phyloP scores from a whole-genome alignment of 306 rosid genomes.

The Boehmeria nivea region DNA sequence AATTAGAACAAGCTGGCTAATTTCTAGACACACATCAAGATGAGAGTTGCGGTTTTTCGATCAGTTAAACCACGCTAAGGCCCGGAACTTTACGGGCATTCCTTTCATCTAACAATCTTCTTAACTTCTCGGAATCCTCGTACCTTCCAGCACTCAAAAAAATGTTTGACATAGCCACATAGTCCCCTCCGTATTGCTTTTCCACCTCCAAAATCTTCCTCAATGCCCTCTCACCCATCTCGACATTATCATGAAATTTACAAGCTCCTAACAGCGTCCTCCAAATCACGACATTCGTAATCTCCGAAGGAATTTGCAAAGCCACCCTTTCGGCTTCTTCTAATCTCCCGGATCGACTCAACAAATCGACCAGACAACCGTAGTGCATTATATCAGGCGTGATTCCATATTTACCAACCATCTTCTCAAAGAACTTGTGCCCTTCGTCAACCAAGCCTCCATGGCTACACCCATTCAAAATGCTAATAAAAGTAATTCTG shows the following conservation, averaged over 20 bases:
- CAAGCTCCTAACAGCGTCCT: slow-evolving; percentile 71
- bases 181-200: slow-evolving; percentile 63
- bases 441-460: slow-evolving; percentile 76
- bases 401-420: slow-evolving; percentile 42
- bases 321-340: slow-evolving; percentile 66
- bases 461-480: slow-evolving; percentile 69
- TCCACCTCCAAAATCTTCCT: slow-evolving; percentile 49
- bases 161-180: slow-evolving; percentile 78
- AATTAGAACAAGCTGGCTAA: no score
- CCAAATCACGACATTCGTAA: slow-evolving; percentile 59
- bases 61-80: slow-evolving; percentile 42
- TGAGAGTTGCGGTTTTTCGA: not conserved
- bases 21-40: no score
- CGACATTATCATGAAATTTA: slow-evolving; percentile 49
- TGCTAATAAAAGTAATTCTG: slow-evolving; percentile 49
- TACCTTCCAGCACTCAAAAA: slow-evolving; percentile 63
- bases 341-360: slow-evolving; percentile 67
- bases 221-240: slow-evolving; percentile 57
- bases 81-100: slow-evolving; percentile 57
- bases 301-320: slow-evolving; percentile 47
- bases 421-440: slow-evolving; percentile 45
- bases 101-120: slow-evolving; percentile 50
- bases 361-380: slow-evolving; percentile 65
- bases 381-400: slow-evolving; percentile 59
- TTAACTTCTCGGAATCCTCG: slow-evolving; percentile 56